Evolutionary conservation across 2,329 filamentous ascomycete species (phyloP), one percentile per base, ranked within the genome.

Genomic region (Diplodia seriata): DNA sequence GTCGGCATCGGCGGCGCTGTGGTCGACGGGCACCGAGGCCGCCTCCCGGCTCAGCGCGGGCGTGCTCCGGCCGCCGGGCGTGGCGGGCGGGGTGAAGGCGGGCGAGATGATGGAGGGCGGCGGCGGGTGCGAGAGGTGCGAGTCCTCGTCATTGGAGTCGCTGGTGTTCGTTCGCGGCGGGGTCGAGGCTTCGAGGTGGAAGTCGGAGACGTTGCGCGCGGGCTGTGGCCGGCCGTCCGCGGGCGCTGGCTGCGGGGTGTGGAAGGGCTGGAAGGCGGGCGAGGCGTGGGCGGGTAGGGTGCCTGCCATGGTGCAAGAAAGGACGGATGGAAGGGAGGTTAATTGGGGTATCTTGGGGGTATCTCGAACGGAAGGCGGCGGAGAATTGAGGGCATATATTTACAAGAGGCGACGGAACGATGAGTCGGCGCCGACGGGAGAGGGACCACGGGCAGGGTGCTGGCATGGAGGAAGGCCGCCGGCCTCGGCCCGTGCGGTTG

Each of bases 231-330:
- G 66, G n/a, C 15, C 40, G 11, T 56, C 66, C 81, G 81, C 64
- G 77, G 76, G 23, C 80, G 82, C n/a, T 81, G 84, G 69, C 79
- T 85, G 76, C 79, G 86, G 85, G 55, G 86, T 85, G 70, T 85
- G 79, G 63, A 87, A 78, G 33, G 85, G 84, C 67, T 82, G 75
- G 66, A 86, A 78, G 70, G 80, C 78, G 29, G 84, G 83, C 51
- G 85, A 85, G 67, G 83, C 80, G 73, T 86, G 85, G 49, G 84
- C 82, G n/a, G 86, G 85, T 26, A 68, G 29, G 43, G 23, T 49
- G 55, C 40, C 53, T n/a, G 55, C 54, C 66, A 68, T 68, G 36
- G 59, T 63, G 33, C 40, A 12, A 7, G 3, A 4, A 26, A 43
- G 29, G 26, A n/a, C 29, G 29, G 23, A 15, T 36, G 38, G 29